Base-by-base conservation (phyloP, 768 basidiomycete species). In the Hygrocybe coccinea region DNA sequence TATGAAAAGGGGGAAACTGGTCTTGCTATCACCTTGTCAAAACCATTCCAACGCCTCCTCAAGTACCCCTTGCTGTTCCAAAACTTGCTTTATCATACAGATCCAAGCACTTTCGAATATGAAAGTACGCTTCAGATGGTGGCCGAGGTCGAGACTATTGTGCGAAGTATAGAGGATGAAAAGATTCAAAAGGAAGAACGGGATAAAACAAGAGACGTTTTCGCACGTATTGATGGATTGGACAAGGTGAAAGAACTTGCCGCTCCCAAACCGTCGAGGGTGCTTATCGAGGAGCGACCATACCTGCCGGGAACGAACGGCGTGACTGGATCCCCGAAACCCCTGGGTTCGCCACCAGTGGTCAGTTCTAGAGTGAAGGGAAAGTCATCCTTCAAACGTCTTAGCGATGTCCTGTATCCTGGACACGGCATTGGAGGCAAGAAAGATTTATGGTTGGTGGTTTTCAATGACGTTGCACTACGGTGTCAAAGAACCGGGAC, bases 61-160 rank as follows among this genome's bases (percentile, higher is more conserved):
- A 98, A 98, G 69, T 97, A 98, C 69, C 97, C 97, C 3, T 80
- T 99, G 34, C 82, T 99, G 46, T 97, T 98, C 74, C 97, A 99
- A 72, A 97, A 97, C 69, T 80, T 97, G 14, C 83, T 98, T 53
- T 97, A 89, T 73, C 91, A 94, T 72, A 97, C 95, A 15, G 97
- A 99, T 63, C 94, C 97, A 2, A 94, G 91, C 59, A 93, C 95
- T 3, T 94, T 88, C 64, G 97, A 99, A 72, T 99, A 97, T 66
- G 97, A 99, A 69, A 89, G 87, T 65, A 97, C 95, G 11, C 75
- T 95, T 39, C 87, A 88, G 67, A 95, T 98, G 91, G 94, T 97
- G 1, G 91, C 93, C 17, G 94, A 98, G 69, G 91, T 99, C 6
- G 97, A 99, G 73, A 85, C 81, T 17, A 95, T 98, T 63, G 95